Percentiles rank a stretch among this genome's conserved stretches.
phyloP scores from a whole-genome alignment of 106 monocot species.

The Dendrobium huoshanense region DNA sequence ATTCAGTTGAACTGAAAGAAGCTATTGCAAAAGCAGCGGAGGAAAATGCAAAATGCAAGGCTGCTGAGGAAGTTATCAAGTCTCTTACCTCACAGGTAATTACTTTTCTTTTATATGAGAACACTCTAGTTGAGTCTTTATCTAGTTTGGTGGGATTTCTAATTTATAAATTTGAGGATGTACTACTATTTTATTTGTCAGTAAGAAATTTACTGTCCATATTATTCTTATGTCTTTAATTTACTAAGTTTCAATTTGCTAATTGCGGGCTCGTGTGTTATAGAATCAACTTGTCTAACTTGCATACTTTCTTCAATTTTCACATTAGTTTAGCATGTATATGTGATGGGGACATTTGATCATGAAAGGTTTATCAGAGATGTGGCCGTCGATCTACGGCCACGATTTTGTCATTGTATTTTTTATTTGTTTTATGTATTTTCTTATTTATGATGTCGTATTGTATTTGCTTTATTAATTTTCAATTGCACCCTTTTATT shows the following conservation, averaged over 20 bases:
- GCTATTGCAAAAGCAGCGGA: conserved; percentile 48
- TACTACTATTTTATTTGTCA: neutral
- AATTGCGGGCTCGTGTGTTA: neutral
- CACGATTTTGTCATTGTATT: too few relatives aligned
- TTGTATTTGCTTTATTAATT: too few relatives aligned
- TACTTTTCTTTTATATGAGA: neutral
- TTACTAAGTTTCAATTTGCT: neutral
- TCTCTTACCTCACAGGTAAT: conserved; percentile 49
- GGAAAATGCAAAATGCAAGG: conserved; percentile 64
- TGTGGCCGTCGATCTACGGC: too few relatives aligned
- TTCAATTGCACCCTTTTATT: too few relatives aligned
- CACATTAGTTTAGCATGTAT: too few relatives aligned
- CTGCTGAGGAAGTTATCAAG: conserved; percentile 69
- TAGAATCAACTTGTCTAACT: too few relatives aligned
- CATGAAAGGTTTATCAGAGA: too few relatives aligned
- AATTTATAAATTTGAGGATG: neutral
- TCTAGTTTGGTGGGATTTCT: neutral
- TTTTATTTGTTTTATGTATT: too few relatives aligned
- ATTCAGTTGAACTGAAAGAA: conserved; percentile 51
- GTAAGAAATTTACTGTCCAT: neutral
- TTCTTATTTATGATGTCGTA: too few relatives aligned
- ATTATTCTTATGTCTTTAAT: neutral
- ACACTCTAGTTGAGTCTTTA: neutral
- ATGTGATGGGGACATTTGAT: too few relatives aligned
- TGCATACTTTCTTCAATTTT: too few relatives aligned